A percentile compares a stretch with the other conserved stretches of the same genome.
These are phyloP conservation scores for bread wheat (Triticum aestivum) DNA, from an alignment of 176 grass and related monocot species.

Conservation along the genomic window IWGSC_CS_RefSeq_v2.1 NC_057813.1:529268785-529269284, in stretches of 20 bases:
- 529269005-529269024: conserved; percentile 52
- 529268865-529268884: conserved; percentile 47
- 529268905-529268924: conserved; percentile 32
- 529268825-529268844: conserved; percentile 40
- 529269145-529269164: conserved; percentile 40
- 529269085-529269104: conserved; percentile 40
- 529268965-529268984: conserved; percentile 45
- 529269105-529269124: conserved; percentile 50
- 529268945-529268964: conserved; percentile 62
- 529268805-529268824: conserved; percentile 43
- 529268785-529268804: conserved; percentile 49
- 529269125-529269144: conserved; percentile 29
- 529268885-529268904: conserved; percentile 50
- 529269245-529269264: not conserved
- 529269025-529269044: conserved; percentile 48
- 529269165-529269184: conserved; percentile 35
- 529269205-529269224: conserved; percentile 53
- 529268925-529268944: conserved; percentile 54
- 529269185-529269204: conserved; percentile 44
- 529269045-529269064: conserved; percentile 52
- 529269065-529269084: conserved; percentile 45
- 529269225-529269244: not conserved
- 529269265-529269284: conserved; percentile 23
- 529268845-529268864: conserved; percentile 61
- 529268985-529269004: conserved; percentile 68